These are phyloP conservation scores for Candida anglica DNA, from an alignment of 805 yeast species.

Conservation along the genomic window DNA sequence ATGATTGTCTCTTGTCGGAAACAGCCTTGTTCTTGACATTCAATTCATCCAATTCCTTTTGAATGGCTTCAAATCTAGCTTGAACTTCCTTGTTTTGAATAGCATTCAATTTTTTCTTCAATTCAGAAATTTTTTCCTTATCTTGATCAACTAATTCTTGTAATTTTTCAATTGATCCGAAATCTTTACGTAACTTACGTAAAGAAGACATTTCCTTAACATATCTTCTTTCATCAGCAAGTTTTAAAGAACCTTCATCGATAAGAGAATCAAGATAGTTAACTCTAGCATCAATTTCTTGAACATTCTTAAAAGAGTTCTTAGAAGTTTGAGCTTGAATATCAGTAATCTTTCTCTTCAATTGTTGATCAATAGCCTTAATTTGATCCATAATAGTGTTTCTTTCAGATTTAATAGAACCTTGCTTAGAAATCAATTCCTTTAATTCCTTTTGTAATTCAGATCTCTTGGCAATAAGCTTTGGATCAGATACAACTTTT, in stretches of 20 bases:
- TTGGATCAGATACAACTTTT: constrained; percentile 28
- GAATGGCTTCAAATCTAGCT: constrained; percentile 62
- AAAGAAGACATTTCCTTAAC: constrained; percentile 83
- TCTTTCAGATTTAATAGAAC: constrained; percentile 44
- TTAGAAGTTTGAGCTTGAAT: constrained; percentile 69
- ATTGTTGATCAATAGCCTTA: constrained; percentile 59
- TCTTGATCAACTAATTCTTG: constrained; percentile 80
- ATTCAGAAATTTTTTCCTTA: constrained; percentile 67
- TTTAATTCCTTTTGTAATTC: constrained; percentile 33
- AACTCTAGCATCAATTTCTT: constrained; percentile 67
- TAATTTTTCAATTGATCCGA: constrained; percentile 64
- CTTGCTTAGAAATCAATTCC: constrained; percentile 43
- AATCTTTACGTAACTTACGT: constrained; percentile 77
- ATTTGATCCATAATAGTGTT: constrained; percentile 64
- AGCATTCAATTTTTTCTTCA: constrained; percentile 63
- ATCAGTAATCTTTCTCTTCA: constrained; percentile 74
- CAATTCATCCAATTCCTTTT: constrained; percentile 66
- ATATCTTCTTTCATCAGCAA: constrained; percentile 85
- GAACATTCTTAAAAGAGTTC: constrained; percentile 60
- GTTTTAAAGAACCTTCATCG: constrained; percentile 72
- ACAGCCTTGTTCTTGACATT: constrained; percentile 55
- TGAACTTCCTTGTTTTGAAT: constrained; percentile 63
- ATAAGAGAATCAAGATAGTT: constrained; percentile 65
- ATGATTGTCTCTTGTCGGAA: constrained; percentile 60
- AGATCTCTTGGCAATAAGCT: constrained; percentile 26